Evolutionary conservation across 1,139 yeast genomes (phyloP).

Genomic region (Suhomyces wounanorum): DNA sequence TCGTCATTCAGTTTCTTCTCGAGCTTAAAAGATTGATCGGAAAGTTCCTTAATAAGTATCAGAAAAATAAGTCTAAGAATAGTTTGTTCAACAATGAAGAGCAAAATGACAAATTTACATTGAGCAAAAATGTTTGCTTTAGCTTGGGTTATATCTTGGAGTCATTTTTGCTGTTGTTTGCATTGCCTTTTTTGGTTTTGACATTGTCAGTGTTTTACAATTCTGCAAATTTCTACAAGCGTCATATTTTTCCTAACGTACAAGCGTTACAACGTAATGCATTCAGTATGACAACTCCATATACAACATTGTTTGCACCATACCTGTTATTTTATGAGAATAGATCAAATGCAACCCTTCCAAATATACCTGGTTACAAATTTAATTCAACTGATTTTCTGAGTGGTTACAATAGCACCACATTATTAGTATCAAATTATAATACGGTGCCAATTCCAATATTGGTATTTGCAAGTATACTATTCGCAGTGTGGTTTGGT

Average conservation of each 20-base stretch:
- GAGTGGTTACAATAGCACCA: background rate
- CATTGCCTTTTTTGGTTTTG: constrained; percentile 48
- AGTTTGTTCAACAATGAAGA: constrained; percentile 12
- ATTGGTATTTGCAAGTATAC: constrained; percentile 32
- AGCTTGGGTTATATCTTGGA: constrained; percentile 37
- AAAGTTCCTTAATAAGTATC: constrained; percentile 14
- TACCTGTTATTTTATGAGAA: background rate
- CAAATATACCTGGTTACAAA: background rate
- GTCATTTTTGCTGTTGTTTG: constrained; percentile 38
- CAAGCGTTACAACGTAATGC: constrained; percentile 24
- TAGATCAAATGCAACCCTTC: background rate
- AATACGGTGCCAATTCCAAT: constrained; percentile 14
- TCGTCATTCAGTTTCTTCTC: constrained; percentile 27
- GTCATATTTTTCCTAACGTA: constrained; percentile 20
- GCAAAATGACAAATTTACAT: constrained; percentile 14
- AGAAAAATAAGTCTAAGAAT: constrained; percentile 7
- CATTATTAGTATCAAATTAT: background rate
- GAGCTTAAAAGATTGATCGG: constrained; percentile 20
- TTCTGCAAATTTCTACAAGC: constrained; percentile 21
- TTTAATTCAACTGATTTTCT: constrained; percentile 1
- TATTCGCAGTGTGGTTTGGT: constrained; percentile 37
- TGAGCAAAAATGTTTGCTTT: constrained; percentile 28
- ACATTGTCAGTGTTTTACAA: constrained; percentile 40
- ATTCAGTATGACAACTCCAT: constrained; percentile 30
- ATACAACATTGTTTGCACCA: constrained; percentile 25